Evolutionary conservation across 2,329 filamentous ascomycete species (phyloP).

Genomic region (Tolypocladium capitatum): DNA sequence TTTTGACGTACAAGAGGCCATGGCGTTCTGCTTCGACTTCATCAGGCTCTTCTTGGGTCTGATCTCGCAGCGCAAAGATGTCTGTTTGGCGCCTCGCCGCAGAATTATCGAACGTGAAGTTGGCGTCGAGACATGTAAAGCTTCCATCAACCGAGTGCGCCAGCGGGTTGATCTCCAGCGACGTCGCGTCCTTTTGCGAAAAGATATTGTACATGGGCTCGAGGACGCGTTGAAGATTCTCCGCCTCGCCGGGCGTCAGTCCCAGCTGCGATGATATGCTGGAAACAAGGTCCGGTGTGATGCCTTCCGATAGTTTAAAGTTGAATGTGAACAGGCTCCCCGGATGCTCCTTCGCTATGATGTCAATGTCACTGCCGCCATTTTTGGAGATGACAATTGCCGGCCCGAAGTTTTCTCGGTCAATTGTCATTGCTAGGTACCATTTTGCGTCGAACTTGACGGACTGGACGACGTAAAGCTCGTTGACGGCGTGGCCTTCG

Average conservation of each 20-base stretch:
- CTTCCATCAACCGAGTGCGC: conserved; percentile 12
- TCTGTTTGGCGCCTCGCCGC: conserved; percentile 26
- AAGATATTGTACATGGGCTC: conserved; percentile 24
- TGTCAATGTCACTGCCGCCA: conserved; percentile 6
- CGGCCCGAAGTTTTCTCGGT: conserved; percentile 26
- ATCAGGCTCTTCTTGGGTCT: conserved; percentile 16
- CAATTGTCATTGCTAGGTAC: conserved; percentile 28
- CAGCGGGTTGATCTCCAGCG: conserved; percentile 28
- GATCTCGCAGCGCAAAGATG: conserved; percentile 24
- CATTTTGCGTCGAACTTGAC: conserved; percentile 19
- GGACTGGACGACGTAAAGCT: conserved; percentile 23
- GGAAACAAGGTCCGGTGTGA: conserved; percentile 11
- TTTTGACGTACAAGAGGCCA: conserved; percentile 68
- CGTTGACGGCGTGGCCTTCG: conserved; percentile 9
- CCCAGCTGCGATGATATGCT: conserved; percentile 4
- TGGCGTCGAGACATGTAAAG: conserved; percentile 22
- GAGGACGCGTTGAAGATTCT: conserved; percentile 10
- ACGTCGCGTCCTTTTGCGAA: conserved; percentile 29
- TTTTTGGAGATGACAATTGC: conserved; percentile 21
- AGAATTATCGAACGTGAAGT: conserved; percentile 34
- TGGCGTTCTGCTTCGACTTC: conserved; percentile 32
- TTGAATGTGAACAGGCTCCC: conserved; percentile 7
- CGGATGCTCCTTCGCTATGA: conserved; percentile 3
- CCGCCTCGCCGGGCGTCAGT: not conserved
- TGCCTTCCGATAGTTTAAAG: conserved; percentile 14